phyloP scores from a whole-genome alignment of 1,139 yeast species.

The Yamadazyma songkhlaensis region DNA sequence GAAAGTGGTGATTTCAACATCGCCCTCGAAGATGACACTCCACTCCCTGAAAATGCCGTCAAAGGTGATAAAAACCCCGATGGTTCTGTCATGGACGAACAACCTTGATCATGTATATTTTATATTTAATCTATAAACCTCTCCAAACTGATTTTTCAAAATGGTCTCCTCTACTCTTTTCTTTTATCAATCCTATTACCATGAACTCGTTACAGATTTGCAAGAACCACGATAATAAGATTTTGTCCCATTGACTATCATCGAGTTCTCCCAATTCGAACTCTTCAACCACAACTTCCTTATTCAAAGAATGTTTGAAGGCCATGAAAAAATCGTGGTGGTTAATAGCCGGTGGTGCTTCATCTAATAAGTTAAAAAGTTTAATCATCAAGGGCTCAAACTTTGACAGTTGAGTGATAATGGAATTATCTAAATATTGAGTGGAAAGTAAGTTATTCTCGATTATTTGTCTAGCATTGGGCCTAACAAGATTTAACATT shows the following conservation, averaged over 20 bases:
- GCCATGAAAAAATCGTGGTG: conserved; percentile 76
- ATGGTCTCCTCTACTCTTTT: conserved; percentile 44
- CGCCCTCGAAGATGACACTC: too few species aligned
- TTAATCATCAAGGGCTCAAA: conserved; percentile 54
- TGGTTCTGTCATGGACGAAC: too few species aligned
- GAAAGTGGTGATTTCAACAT: neutral
- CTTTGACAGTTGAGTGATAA: conserved; percentile 13
- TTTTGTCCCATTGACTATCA: conserved; percentile 41
- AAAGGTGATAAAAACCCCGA: too few species aligned
- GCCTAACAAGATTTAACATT: conserved; percentile 39
- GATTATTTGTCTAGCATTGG: conserved; percentile 31
- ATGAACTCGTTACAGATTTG: conserved; percentile 42
- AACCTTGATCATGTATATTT: too few species aligned
- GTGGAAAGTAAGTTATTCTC: conserved; percentile 31
- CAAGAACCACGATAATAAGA: conserved; percentile 41
- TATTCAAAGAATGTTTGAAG: conserved; percentile 56
- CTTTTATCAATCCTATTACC: conserved; percentile 39
- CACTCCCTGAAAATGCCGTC: too few species aligned
- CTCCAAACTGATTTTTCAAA: conserved; percentile 46
- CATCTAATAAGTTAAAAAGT: conserved; percentile 70
- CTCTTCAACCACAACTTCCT: conserved; percentile 31
- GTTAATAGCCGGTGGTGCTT: conserved; percentile 73
- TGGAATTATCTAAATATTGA: conserved; percentile 24
- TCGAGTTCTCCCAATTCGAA: conserved; percentile 18
- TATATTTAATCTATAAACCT: conserved; percentile 22